Percentiles rank a stretch among this genome's conserved stretches.
Evolutionary conservation across 164 flowering plant species (phyloP).

Genomic region (Vitis cinerea): DNA sequence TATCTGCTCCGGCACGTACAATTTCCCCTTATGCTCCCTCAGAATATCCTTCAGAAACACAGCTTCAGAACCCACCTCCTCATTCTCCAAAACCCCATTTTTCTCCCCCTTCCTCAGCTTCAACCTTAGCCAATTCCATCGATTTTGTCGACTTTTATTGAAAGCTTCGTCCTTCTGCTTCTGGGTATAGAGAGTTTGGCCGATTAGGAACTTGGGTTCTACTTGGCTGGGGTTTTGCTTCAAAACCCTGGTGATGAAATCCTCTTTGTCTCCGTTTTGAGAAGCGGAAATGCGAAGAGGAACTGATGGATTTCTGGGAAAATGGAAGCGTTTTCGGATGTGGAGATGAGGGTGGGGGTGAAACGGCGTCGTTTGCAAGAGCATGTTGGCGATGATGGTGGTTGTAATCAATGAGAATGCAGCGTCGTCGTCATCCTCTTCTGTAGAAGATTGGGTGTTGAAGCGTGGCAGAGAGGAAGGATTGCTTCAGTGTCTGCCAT

Average conservation of each 20-base stretch:
- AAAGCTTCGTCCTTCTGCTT: slow-evolving; percentile 55
- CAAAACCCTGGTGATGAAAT: slow-evolving; percentile 83
- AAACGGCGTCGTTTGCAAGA: too few species aligned
- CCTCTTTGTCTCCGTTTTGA: slow-evolving; percentile 33
- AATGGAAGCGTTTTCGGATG: too few species aligned
- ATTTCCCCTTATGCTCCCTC: slow-evolving; percentile 83
- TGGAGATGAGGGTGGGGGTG: too few species aligned
- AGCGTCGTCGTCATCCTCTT: too few species aligned
- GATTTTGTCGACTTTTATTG: slow-evolving; percentile 12
- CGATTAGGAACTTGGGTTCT: slow-evolving; percentile 67
- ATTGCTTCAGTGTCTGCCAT: too few species aligned
- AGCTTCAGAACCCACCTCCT: slow-evolving; percentile 21
- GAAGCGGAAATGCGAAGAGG: too few species aligned
- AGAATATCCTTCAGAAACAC: slow-evolving; percentile 80
- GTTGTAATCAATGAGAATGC: too few species aligned
- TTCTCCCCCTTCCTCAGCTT: slow-evolving; percentile 22
- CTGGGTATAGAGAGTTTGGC: slow-evolving; percentile 58
- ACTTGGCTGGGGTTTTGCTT: slow-evolving; percentile 88
- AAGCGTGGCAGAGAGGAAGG: too few species aligned
- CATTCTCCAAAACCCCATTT: slow-evolving; percentile 15
- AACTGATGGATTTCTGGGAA: too few species aligned
- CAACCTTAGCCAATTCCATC: slow-evolving; percentile 31
- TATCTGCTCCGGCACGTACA: slow-evolving; percentile 85
- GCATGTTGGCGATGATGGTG: too few species aligned
- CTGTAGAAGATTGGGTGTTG: too few species aligned